phyloP scores from a whole-genome alignment of 768 basidiomycete genomes.

The Boletus sp. region DNA sequence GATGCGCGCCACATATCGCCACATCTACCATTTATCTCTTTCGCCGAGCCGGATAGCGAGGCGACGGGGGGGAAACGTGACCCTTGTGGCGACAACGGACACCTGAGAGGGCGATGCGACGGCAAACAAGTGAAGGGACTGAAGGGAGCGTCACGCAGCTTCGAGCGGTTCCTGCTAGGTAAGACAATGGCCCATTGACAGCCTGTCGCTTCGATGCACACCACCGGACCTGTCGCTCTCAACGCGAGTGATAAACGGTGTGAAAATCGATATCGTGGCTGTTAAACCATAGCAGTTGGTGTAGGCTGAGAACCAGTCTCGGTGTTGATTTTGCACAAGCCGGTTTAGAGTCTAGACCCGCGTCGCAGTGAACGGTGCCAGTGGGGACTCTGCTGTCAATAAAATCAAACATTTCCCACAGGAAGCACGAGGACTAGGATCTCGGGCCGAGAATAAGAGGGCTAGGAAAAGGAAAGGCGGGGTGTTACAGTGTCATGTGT shows the following conservation, averaged over 20 bases:
- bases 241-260: too few relatives aligned
- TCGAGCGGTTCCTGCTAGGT: background rate
- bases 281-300: too few relatives aligned
- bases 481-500: too few relatives aligned
- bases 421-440: background rate
- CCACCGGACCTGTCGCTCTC: too few relatives aligned
- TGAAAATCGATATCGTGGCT: too few relatives aligned
- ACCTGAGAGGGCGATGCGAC: too few relatives aligned
- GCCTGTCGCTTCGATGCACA: too few relatives aligned
- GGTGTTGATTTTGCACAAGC: too few relatives aligned
- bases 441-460: background rate
- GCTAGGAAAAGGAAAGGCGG: slow-evolving; percentile 9
- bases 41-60: background rate
- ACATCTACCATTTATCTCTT: background rate
- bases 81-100: too few relatives aligned
- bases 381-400: background rate
- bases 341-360: too few relatives aligned
- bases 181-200: background rate
- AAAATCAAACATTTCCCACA: background rate
- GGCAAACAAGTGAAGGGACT: background rate
- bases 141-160: background rate
- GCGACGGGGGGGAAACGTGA: background rate
- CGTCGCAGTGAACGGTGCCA: too few relatives aligned
- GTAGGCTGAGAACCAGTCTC: too few relatives aligned
- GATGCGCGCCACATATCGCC: background rate